Evolutionary conservation across 305 asterid species (phyloP).

Genomic region (Fraxinus albicans): DNA sequence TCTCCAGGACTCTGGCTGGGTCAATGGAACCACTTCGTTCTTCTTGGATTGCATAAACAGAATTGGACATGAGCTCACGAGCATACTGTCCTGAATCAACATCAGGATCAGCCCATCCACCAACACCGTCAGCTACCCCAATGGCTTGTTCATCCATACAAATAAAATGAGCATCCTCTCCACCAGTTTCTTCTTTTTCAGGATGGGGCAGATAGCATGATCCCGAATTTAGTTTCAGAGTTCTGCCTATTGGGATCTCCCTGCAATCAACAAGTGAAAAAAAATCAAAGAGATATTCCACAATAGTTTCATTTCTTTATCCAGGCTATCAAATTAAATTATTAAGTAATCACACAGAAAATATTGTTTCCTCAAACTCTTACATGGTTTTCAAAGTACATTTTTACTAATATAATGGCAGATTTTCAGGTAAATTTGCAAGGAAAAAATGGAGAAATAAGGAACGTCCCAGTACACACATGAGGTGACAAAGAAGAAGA

Average conservation of each 20-base stretch:
- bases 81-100: slow-evolving; percentile 85
- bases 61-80: slow-evolving; percentile 90
- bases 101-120: slow-evolving; percentile 97
- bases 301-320: neutral
- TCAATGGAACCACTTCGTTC: slow-evolving; percentile 86
- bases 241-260: slow-evolving; percentile 39
- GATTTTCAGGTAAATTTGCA: neutral
- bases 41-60: slow-evolving; percentile 76
- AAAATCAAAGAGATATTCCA: slow-evolving; percentile 9
- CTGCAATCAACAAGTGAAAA: slow-evolving; percentile 39
- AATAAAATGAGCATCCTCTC: slow-evolving; percentile 96
- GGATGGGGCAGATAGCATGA: slow-evolving; percentile 95
- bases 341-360: neutral
- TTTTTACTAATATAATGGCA: neutral
- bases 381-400: neutral
- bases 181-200: slow-evolving; percentile 94
- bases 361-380: neutral
- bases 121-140: slow-evolving; percentile 97
- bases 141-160: slow-evolving; percentile 77
- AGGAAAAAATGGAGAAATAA: neutral
- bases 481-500: neutral
- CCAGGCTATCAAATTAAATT: neutral
- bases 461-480: neutral
- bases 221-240: slow-evolving; percentile 75
- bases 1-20: slow-evolving; percentile 87